phyloP scores from a whole-genome alignment of 495 filamentous ascomycete species.

The Pseudoneurospora amorphoporcata region DNA sequence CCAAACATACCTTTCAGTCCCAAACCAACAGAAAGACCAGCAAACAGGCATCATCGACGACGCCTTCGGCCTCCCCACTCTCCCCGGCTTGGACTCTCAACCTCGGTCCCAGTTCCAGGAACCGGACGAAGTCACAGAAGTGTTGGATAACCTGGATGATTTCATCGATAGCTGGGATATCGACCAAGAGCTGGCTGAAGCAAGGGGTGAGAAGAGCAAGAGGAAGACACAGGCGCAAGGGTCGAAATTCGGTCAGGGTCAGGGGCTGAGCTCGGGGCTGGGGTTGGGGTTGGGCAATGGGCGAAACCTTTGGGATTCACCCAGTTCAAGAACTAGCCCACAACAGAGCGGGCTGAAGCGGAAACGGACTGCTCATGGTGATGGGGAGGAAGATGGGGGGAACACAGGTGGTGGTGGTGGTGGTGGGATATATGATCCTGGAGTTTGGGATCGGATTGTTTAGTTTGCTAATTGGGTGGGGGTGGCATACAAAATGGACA shows the following conservation, averaged over 20 bases:
- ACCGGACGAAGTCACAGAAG: slow-evolving; percentile 30
- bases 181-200: slow-evolving; percentile 26
- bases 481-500: background rate
- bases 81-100: background rate
- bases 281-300: background rate
- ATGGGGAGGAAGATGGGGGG: background rate
- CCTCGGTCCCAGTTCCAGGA: background rate
- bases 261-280: background rate
- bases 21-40: slow-evolving; percentile 4
- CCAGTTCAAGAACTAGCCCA: background rate
- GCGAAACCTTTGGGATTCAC: slow-evolving; percentile 12
- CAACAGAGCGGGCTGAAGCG: background rate
- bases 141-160: slow-evolving; percentile 32
- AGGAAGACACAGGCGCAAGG: background rate
- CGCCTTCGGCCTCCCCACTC: background rate
- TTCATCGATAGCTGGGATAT: slow-evolving; percentile 33
- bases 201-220: slow-evolving; percentile 6
- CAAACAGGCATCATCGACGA: background rate
- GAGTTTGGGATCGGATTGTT: background rate
- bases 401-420: background rate
- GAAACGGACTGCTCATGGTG: background rate
- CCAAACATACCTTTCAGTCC: slow-evolving; percentile 1
- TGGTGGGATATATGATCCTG: background rate
- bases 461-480: background rate
- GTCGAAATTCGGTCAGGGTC: background rate